phyloP scores from a whole-genome alignment of 176 grass and related monocot genomes.

The Miscanthus lutarioriparius region DNA sequence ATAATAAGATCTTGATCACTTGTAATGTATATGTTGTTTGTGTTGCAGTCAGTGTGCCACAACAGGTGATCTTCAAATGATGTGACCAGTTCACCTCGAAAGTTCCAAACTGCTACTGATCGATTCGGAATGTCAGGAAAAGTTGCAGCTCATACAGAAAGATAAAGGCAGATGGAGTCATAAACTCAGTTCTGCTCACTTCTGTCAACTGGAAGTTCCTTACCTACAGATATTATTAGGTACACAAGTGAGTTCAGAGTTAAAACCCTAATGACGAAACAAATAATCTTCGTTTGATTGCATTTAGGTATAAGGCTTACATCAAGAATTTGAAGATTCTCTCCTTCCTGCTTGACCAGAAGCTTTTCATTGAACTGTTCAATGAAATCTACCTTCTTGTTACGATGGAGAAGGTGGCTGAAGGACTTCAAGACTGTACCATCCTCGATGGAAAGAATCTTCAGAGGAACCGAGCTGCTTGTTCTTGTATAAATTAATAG shows the following conservation, averaged over 20 bases:
- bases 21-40: conserved; percentile 95
- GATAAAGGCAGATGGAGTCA: conserved; percentile 91
- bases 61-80: conserved; percentile 92
- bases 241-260: conserved; percentile 12
- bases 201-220: conserved; percentile 74
- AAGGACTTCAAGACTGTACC: conserved; percentile 86
- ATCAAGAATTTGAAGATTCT: conserved; percentile 97
- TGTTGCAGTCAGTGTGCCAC: conserved; percentile 96
- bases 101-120: conserved; percentile 91
- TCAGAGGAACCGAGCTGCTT: conserved; percentile 73
- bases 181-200: conserved; percentile 88
- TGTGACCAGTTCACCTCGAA: conserved; percentile 88
- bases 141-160: conserved; percentile 88
- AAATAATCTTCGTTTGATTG: not conserved
- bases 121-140: conserved; percentile 76
- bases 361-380: conserved; percentile 96
- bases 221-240: conserved; percentile 57
- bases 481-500: conserved; percentile 80
- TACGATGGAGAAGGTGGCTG: conserved; percentile 84
- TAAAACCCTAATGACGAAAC: conserved; percentile 17
- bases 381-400: conserved; percentile 94
- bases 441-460: conserved; percentile 93
- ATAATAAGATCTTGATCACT: conserved; percentile 92
- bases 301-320: conserved; percentile 34
- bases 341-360: conserved; percentile 88